These are phyloP conservation scores for Oryza coarctata DNA, from an alignment of 176 grass and related monocot genomes.

Conservation along the genomic window DNA sequence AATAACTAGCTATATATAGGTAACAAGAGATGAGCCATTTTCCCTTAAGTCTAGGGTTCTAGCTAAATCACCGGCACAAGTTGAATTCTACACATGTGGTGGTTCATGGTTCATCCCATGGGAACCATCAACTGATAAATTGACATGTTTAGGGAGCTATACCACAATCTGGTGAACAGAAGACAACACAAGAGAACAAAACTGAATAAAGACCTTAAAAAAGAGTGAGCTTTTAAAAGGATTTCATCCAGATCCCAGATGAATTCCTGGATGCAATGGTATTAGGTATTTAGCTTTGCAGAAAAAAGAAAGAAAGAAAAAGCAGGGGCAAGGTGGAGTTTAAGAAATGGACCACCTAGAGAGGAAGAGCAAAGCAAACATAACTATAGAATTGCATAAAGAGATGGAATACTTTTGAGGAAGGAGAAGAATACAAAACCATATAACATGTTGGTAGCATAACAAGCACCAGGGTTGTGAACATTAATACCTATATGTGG, in stretches of 20 bases:
- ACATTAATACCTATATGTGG: not conserved
- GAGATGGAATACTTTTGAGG: not conserved
- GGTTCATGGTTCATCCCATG: not conserved
- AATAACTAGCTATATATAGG: not conserved
- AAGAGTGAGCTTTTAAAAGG: not conserved
- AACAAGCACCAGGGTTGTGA: not conserved
- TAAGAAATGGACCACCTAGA: not conserved
- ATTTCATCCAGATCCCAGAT: not conserved
- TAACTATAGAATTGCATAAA: not conserved
- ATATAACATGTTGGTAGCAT: not conserved
- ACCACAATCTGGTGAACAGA: not conserved
- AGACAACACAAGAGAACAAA: not conserved
- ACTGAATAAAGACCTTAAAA: not conserved
- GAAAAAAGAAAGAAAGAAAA: not conserved
- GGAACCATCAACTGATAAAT: not conserved
- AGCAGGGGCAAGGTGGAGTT: not conserved
- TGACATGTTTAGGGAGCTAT: not conserved
- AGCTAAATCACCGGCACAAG: not conserved
- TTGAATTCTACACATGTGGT: not conserved
- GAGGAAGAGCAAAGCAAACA: not conserved
- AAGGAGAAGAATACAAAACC: not conserved
- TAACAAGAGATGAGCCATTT: not conserved
- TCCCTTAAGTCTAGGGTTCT: not conserved
- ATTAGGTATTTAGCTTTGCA: not conserved
- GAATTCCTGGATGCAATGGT: not conserved